Base-by-base conservation (phyloP, 2,329 filamentous ascomycete species). In the Raffaelea deltoideospora region DNA sequence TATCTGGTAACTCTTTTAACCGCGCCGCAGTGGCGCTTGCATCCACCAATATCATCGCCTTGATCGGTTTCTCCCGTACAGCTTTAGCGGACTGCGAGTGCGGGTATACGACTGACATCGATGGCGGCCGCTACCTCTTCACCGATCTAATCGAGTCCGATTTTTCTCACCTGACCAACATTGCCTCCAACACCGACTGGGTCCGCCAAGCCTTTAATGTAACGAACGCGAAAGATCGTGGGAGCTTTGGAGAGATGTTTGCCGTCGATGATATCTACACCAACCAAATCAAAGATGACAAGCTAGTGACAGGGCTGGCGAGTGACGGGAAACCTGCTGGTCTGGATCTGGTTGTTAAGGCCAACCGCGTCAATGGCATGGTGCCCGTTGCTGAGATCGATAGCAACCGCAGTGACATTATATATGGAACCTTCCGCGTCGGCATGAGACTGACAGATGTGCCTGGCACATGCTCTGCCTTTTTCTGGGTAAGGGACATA, bases 141-240 rank as follows among this genome's bases (percentile, higher is more conserved):
- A 83, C 77, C 3, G 74, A 86, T 41, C 50, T 75, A 10, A 55
- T 83, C 35, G 80, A 86, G 50, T 77, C 77, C 17, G 76, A 87
- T 56, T 87, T 87, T 50, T 58, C 74, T 3, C 69, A 71, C 41
- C 50, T 71, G 27, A 46, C 57, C 10, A 53, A 67, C 38, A 56
- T 72, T 33, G 56, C 61, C 14, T 48, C 58, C 5, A 61, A 72
- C 45, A 59, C 66, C 3, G 67, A 76, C 43, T 88, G 82, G 82
- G 51, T 58, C 20, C 63, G 68, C 13, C 80, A 86, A 51, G 62
- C 65, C 21, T 87, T 80, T 59, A 76, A 76, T 48, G 64, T 79
- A 35, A 67, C 69, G 8, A 59, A 64, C n/a, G 49, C 58, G n/a
- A 56, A 55, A 19, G 67, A 73, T 3, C 63, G 72, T 5, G 80